Percentiles rank a stretch among this genome's conserved stretches.
phyloP scores from a whole-genome alignment of 2,329 filamentous ascomycete genomes.

The Grosmannia huntii region DNA sequence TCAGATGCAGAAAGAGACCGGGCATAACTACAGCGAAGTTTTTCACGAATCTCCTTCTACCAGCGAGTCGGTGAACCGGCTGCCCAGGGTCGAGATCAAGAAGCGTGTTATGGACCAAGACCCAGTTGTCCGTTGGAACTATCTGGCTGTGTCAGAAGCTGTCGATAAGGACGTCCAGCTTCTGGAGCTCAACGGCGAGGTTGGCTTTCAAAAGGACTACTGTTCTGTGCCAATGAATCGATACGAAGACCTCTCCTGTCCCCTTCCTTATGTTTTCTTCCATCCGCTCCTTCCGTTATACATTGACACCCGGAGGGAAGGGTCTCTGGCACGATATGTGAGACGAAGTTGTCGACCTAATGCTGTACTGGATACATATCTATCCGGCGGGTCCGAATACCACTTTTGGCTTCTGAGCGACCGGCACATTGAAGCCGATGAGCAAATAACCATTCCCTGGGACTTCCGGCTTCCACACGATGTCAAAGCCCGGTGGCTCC shows the following conservation, averaged over 20 bases:
- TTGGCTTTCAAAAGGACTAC: conserved; percentile 63
- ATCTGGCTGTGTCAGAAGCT: conserved; percentile 37
- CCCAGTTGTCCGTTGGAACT: conserved; percentile 56
- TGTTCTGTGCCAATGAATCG: conserved; percentile 52
- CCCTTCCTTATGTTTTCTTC: conserved; percentile 70
- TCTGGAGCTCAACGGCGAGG: conserved; percentile 64
- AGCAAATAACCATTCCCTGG: conserved; percentile 54
- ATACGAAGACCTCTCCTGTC: conserved; percentile 53
- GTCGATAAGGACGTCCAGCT: conserved; percentile 45
- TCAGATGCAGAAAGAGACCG: conserved; percentile 53
- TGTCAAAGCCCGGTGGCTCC: conserved; percentile 38
- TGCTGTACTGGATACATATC: conserved; percentile 72
- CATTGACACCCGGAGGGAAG: conserved; percentile 82
- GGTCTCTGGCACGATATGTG: conserved; percentile 77
- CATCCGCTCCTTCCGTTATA: conserved; percentile 80
- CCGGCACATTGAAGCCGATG: conserved; percentile 52
- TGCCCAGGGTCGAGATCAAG: conserved; percentile 38
- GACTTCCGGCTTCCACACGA: conserved; percentile 52
- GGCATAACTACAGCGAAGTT: conserved; percentile 52
- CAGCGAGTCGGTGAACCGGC: conserved; percentile 28
- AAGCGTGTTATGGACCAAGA: conserved; percentile 33
- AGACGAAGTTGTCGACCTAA: conserved; percentile 87
- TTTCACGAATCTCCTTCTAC: conserved; percentile 43
- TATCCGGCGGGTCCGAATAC: conserved; percentile 66
- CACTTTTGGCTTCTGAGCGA: conserved; percentile 90